Conservation (phyloP, 2,329 filamentous ascomycete genomes). For the Aspergillus viridinutans region DNA sequence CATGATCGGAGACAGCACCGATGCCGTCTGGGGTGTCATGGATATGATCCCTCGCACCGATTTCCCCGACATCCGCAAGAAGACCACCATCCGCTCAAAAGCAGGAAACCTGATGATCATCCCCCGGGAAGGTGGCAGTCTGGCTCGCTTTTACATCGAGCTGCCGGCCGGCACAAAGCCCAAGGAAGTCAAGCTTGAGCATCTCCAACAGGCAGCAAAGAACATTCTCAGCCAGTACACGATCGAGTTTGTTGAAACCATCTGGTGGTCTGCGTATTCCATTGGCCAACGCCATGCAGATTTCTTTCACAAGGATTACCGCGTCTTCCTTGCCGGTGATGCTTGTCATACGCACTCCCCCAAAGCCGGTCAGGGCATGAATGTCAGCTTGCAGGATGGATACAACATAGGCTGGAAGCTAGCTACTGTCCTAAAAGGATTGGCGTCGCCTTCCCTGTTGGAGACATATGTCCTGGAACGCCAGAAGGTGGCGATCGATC, state of each 20-base stretch:
- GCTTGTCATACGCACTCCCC: conserved; percentile 67
- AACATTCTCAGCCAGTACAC: conserved; percentile 53
- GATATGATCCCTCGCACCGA: conserved; percentile 48
- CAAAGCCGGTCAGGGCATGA: conserved; percentile 63
- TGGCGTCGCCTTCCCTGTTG: conserved; percentile 42
- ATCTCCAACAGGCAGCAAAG: conserved; percentile 51
- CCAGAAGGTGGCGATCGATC: conserved; percentile 50
- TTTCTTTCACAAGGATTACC: conserved; percentile 61
- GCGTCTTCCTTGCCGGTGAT: conserved; percentile 67
- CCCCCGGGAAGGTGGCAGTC: conserved; percentile 51
- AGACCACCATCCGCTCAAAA: conserved; percentile 45
- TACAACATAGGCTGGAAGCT: conserved; percentile 62
- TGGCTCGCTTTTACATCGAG: conserved; percentile 62
- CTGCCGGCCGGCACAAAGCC: conserved; percentile 48
- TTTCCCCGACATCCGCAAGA: conserved; percentile 51
- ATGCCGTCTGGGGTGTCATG: conserved; percentile 57
- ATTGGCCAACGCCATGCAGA: conserved; percentile 68
- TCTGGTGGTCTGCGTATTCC: conserved; percentile 69
- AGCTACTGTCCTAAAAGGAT: conserved; percentile 45
- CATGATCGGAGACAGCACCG: conserved; percentile 58
- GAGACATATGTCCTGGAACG: conserved; percentile 54
- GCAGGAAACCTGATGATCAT: conserved; percentile 49
- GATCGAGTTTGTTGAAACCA: conserved; percentile 52
- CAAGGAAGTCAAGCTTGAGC: conserved; percentile 49
- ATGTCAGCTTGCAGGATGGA: conserved; percentile 53